A percentile compares a stretch with the other conserved stretches of the same genome.
phyloP scores from a whole-genome alignment of 179 eudicot genomes.

The Beta macrorhiza region DNA sequence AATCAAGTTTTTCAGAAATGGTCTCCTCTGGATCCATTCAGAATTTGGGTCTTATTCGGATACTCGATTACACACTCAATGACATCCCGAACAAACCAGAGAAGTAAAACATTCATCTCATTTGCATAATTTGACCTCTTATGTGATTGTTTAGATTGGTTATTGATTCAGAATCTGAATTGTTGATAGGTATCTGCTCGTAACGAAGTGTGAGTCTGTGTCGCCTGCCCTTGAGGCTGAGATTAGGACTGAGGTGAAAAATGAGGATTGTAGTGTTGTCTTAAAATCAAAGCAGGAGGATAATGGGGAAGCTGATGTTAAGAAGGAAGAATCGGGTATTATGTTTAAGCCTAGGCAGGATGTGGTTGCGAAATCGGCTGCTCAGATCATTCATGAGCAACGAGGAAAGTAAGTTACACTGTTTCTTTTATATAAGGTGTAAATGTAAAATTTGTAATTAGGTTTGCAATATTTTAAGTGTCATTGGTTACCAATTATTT shows the following conservation, averaged over 20 bases:
- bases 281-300: constrained; percentile 34
- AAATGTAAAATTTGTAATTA: neutral
- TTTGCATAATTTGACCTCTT: neutral
- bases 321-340: constrained; percentile 48
- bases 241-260: constrained; percentile 44
- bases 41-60: constrained; percentile 72
- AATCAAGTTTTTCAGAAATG: constrained; percentile 58
- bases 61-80: constrained; percentile 72
- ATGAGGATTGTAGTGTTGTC: constrained; percentile 24
- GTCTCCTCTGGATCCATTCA: constrained; percentile 75
- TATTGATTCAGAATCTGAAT: neutral
- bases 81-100: constrained; percentile 74
- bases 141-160: neutral
- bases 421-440: neutral
- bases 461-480: neutral
- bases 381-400: constrained; percentile 84
- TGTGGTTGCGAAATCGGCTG: constrained; percentile 72
- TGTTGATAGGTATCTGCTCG: constrained; percentile 64
- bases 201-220: constrained; percentile 66
- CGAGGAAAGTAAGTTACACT: constrained; percentile 59
- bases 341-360: constrained; percentile 74
- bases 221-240: constrained; percentile 82
- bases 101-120: constrained; percentile 45
- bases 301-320: constrained; percentile 29
- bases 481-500: neutral